Percentiles rank a stretch among this genome's conserved stretches.
Evolutionary conservation across 192 early-diverging fungal species (phyloP).

Genomic region (Backusella tuberculispora): DNA sequence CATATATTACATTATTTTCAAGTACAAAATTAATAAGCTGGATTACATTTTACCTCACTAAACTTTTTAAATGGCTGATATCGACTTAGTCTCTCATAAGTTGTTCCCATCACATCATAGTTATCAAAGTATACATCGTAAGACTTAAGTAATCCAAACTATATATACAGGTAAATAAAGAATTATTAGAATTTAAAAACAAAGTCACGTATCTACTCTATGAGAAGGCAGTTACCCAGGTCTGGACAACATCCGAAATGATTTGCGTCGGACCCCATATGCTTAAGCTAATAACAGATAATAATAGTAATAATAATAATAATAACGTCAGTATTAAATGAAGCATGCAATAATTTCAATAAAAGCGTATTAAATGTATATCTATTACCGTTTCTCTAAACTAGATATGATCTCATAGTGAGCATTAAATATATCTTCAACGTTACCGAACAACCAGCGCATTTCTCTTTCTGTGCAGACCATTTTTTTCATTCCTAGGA

Average conservation of each 20-base stretch:
- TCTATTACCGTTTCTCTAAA: slow-evolving; percentile 28
- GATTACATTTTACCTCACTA: slow-evolving; percentile 30
- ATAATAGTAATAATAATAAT: not conserved
- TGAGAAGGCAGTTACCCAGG: slow-evolving; percentile 20
- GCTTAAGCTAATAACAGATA: slow-evolving; percentile 21
- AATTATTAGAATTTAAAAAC: not conserved
- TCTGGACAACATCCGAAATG: slow-evolving; percentile 40
- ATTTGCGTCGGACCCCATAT: slow-evolving; percentile 50
- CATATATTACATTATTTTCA: not conserved
- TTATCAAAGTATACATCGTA: slow-evolving; percentile 34
- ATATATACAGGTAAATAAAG: not conserved
- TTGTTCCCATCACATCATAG: slow-evolving; percentile 30
- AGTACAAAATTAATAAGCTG: not conserved
- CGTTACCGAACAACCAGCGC: slow-evolving; percentile 29
- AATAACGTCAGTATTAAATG: not conserved
- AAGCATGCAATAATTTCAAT: not conserved
- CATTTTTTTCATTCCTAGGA: slow-evolving; percentile 33
- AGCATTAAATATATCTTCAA: slow-evolving; percentile 21
- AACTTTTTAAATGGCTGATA: slow-evolving; percentile 41
- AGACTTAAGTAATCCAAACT: slow-evolving; percentile 18
- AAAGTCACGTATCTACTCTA: not conserved
- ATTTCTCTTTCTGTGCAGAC: slow-evolving; percentile 37
- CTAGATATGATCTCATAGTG: slow-evolving; percentile 19
- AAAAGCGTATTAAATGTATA: not conserved
- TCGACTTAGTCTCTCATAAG: slow-evolving; percentile 33